Evolutionary conservation across 2,329 filamentous ascomycete species (phyloP), one percentile per base, ranked within the genome.

Genomic region (Hypoxylon sp.): DNA sequence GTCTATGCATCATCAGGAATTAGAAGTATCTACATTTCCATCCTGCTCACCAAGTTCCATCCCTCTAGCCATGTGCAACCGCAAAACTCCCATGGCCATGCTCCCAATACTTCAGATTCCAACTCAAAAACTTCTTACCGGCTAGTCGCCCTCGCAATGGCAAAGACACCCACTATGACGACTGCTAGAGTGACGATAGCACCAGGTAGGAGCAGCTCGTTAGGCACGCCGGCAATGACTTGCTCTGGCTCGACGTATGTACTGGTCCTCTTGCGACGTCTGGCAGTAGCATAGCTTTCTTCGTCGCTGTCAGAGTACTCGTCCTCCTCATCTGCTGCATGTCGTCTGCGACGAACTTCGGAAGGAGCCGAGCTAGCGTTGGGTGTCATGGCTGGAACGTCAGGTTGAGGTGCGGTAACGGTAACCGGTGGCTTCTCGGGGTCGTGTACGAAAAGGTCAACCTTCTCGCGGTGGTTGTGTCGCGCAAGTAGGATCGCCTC

Each of bases 391-490:
- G 82, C 72, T 1, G 77, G 73, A 0, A 76, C 75, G 23, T 84
- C 81, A 2, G 82, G 80, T 21, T 79, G 76, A 23, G 84, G 85
- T 10, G 90, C 80, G 0, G 88, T 86, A 1, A 87, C 83, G 9
- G 89, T 83, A n/a, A 94, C 86, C 0, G 94, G 92, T n/a, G 95
- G 90, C 81, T 96, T 91, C 69, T 94, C 89, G 0, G 95, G 94
- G 75, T 99, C 92, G 78, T 99, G 96, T 11, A 98, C 94, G 75
- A 97, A 98, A 14, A 99, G 86, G 75, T 99, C 96, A 19, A 99
- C 96, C 85, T 99, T 99, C 73, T 98, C 96, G 49, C 89, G 90
- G 73, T 85, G 89, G 49, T 88, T 86, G 64, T 92, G 90, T 66
- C 93, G 91, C 3, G 95, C 93, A 28, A 98, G 87, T 19, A 90